phyloP scores from a whole-genome alignment of 2,329 filamentous ascomycete species.

The Phialophora tarda region DNA sequence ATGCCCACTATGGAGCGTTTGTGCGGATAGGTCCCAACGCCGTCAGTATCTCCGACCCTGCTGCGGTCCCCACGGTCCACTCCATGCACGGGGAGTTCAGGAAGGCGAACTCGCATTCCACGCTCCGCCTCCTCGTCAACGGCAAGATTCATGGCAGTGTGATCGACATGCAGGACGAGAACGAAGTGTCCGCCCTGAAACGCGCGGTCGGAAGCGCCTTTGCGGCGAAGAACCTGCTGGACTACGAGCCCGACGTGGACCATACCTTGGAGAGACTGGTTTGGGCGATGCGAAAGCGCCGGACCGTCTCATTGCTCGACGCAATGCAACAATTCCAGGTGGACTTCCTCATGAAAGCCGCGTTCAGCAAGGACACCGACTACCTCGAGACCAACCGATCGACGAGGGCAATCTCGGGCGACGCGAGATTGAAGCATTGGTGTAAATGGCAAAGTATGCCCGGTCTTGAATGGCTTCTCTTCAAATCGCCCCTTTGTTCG shows the following conservation, averaged over 20 bases:
- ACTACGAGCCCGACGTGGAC: conserved; percentile 26
- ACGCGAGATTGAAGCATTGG: conserved; percentile 32
- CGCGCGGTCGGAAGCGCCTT: conserved; percentile 26
- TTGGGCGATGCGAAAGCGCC: conserved; percentile 4
- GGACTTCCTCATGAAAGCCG: conserved; percentile 61
- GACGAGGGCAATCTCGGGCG: conserved; percentile 40
- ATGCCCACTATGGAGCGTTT: conserved; percentile 26
- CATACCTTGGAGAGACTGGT: conserved; percentile 11
- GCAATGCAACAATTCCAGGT: conserved; percentile 84
- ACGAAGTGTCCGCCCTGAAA: conserved; percentile 19
- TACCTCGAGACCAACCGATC: conserved; percentile 71
- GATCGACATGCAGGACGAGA: conserved; percentile 31
- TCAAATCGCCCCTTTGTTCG: conserved; percentile 71
- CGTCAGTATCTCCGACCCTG: conserved; percentile 25
- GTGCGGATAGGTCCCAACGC: conserved; percentile 31
- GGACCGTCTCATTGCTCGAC: conserved; percentile 16
- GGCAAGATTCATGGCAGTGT: conserved; percentile 20
- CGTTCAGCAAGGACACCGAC: conserved; percentile 68
- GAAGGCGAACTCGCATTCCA: conserved; percentile 39
- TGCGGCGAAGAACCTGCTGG: conserved; percentile 22
- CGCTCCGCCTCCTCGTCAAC: conserved; percentile 31
- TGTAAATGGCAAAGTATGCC: conserved; percentile 22
- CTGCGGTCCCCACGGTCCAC: conserved; percentile 24
- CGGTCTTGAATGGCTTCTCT: conserved; percentile 55
- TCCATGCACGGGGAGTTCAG: conserved; percentile 20